Evolutionary conservation across 2,329 filamentous ascomycete species (phyloP).

Genomic region (Sordariomycetes sp.): DNA sequence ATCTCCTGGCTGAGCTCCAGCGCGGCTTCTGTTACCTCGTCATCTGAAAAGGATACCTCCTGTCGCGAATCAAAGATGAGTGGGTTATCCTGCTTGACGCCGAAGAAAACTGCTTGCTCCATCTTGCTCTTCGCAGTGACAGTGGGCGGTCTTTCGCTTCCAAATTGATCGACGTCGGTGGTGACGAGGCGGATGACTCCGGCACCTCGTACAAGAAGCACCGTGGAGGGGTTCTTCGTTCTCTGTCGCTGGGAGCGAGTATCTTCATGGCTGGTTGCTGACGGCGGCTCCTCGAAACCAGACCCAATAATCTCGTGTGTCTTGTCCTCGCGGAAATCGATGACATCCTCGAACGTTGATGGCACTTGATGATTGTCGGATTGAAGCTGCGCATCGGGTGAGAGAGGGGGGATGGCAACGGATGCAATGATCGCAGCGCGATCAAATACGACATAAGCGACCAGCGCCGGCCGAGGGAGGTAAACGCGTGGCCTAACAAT

Average conservation of each 20-base stretch:
- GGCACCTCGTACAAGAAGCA: slow-evolving; percentile 54
- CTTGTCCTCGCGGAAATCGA: slow-evolving; percentile 65
- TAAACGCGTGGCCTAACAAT: slow-evolving; percentile 55
- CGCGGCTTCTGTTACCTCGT: slow-evolving; percentile 70
- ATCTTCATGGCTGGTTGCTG: slow-evolving; percentile 30
- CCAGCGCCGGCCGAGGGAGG: slow-evolving; percentile 68
- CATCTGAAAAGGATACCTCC: slow-evolving; percentile 55
- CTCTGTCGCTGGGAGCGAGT: slow-evolving; percentile 40
- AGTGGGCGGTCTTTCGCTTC: slow-evolving; percentile 44
- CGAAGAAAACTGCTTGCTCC: slow-evolving; percentile 92
- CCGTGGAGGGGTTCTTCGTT: slow-evolving; percentile 51
- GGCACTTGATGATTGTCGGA: slow-evolving; percentile 54
- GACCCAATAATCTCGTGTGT: slow-evolving; percentile 56
- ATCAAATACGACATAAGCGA: slow-evolving; percentile 75
- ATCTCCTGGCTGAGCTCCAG: slow-evolving; percentile 74
- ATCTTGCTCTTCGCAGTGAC: slow-evolving; percentile 83
- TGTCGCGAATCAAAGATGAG: slow-evolving; percentile 69
- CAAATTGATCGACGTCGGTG: slow-evolving; percentile 50
- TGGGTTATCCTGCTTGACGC: slow-evolving; percentile 72
- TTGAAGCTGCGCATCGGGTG: slow-evolving; percentile 68
- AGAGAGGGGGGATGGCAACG: slow-evolving; percentile 55
- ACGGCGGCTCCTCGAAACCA: slow-evolving; percentile 49
- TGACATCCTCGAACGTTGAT: slow-evolving; percentile 72
- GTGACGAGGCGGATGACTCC: slow-evolving; percentile 52
- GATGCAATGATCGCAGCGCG: slow-evolving; percentile 71